Conservation (phyloP, 805 yeast genomes). For the Candida pini region DNA sequence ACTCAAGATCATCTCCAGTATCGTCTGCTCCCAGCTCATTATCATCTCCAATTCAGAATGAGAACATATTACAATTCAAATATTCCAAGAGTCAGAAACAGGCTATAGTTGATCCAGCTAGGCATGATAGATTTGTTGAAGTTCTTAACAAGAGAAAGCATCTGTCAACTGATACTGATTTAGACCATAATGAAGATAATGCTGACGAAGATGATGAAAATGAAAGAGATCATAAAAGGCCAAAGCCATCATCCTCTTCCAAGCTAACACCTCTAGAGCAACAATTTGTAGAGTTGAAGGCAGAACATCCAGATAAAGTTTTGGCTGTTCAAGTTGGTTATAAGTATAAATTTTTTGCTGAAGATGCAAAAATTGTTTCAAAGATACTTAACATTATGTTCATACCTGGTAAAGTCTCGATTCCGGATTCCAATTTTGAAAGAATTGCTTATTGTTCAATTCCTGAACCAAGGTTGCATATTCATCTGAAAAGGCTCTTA, state of each 20-base stretch:
- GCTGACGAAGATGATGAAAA: constrained; percentile 3
- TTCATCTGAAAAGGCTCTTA: constrained; percentile 70
- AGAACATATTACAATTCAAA: too few relatives aligned
- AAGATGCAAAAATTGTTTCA: constrained; percentile 73
- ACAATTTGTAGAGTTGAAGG: constrained; percentile 67
- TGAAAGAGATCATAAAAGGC: constrained; percentile 1
- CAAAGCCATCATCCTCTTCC: too few relatives aligned
- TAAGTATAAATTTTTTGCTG: constrained; percentile 80
- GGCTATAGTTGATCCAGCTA: neutral
- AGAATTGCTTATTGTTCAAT: constrained; percentile 80
- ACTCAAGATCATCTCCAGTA: neutral
- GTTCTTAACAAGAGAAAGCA: constrained; percentile 8
- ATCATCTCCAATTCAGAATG: neutral
- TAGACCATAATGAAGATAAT: constrained; percentile 1
- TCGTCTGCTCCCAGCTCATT: neutral
- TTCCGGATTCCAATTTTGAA: constrained; percentile 44
- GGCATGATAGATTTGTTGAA: constrained; percentile 1
- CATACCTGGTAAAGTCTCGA: constrained; percentile 58
- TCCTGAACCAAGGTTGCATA: constrained; percentile 69
- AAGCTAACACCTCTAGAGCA: constrained; percentile 73
- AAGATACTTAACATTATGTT: constrained; percentile 62
- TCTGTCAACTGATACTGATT: neutral
- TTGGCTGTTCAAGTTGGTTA: constrained; percentile 88
- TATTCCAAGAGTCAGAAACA: too few relatives aligned
- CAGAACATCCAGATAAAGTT: constrained; percentile 55